Percentiles rank a stretch among this genome's conserved stretches.
These are phyloP conservation scores for Pistacia atlantica DNA, from an alignment of 345 rosid genomes.

Conservation along the genomic window DNA sequence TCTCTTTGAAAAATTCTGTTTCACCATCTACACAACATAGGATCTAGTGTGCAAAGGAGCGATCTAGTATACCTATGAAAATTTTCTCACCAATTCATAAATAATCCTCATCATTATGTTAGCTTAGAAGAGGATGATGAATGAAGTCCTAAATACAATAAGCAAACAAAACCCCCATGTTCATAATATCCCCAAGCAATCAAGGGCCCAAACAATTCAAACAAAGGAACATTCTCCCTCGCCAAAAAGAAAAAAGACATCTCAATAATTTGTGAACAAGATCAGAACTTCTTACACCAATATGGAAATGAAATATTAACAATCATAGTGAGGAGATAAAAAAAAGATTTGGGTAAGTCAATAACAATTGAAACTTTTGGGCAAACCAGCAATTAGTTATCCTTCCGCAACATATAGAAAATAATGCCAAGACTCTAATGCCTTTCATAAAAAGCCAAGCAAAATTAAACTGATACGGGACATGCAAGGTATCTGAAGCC, in stretches of 20 bases:
- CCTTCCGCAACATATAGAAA: neutral
- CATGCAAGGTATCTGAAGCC: constrained; percentile 8
- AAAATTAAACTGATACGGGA: constrained; percentile 4
- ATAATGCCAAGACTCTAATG: neutral
- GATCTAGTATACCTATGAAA: neutral
- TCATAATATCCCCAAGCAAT: neutral
- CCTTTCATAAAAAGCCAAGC: constrained; percentile 4
- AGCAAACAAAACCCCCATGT: neutral
- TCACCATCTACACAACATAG: neutral
- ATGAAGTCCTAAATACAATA: neutral
- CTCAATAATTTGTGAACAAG: no score
- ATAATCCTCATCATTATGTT: neutral
- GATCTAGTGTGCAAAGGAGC: neutral
- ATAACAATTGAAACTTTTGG: neutral
- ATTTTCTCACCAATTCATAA: neutral
- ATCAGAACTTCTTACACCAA: no score
- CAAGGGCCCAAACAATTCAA: neutral
- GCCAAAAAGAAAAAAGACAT: neutral
- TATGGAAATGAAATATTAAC: neutral
- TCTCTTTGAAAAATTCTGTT: neutral
- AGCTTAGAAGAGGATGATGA: neutral
- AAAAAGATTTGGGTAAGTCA: no score
- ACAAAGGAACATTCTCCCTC: neutral
- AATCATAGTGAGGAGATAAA: no score
- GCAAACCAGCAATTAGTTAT: neutral